phyloP scores from a whole-genome alignment of 2,329 filamentous ascomycete species.

The Cladorrhinum sp. region DNA sequence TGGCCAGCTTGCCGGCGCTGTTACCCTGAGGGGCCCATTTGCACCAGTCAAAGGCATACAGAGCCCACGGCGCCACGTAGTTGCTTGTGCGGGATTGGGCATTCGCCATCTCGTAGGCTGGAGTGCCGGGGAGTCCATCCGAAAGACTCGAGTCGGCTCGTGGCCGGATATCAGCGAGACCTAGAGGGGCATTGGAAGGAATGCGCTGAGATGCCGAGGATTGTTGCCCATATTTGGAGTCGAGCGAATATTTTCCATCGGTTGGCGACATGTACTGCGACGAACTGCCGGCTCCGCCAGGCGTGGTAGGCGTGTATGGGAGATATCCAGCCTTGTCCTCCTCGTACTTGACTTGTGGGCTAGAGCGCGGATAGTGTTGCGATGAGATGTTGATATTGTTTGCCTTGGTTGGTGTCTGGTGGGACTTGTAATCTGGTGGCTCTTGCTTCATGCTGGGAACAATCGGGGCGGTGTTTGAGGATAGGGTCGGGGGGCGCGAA shows the following conservation, averaged over 20 bases:
- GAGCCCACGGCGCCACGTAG: slow-evolving; percentile 89
- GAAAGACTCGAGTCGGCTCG: slow-evolving; percentile 77
- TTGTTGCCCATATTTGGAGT: neutral
- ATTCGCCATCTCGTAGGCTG: slow-evolving; percentile 64
- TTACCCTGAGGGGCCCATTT: slow-evolving; percentile 86
- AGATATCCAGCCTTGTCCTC: slow-evolving; percentile 46
- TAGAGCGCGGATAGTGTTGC: slow-evolving; percentile 74
- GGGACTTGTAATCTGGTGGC: slow-evolving; percentile 47
- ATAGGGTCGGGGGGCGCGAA: slow-evolving; percentile 37
- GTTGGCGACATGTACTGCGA: slow-evolving; percentile 63
- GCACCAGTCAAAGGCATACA: slow-evolving; percentile 98
- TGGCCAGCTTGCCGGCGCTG: slow-evolving; percentile 85
- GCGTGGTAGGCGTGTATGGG: slow-evolving; percentile 62
- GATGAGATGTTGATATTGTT: slow-evolving; percentile 64
- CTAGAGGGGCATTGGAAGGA: slow-evolving; percentile 80
- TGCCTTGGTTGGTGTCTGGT: slow-evolving; percentile 59
- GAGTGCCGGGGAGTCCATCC: slow-evolving; percentile 63
- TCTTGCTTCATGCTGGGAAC: slow-evolving; percentile 50
- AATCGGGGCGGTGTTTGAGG: slow-evolving; percentile 44
- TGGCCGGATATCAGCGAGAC: slow-evolving; percentile 86
- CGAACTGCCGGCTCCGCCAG: slow-evolving; percentile 53
- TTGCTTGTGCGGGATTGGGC: slow-evolving; percentile 75
- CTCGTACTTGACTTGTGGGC: slow-evolving; percentile 64
- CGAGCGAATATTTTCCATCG: slow-evolving; percentile 51
- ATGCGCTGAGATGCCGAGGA: slow-evolving; percentile 57